Evolutionary conservation across 2,329 filamentous ascomycete species (phyloP).

Genomic region (Pochonia chlamydosporia): DNA sequence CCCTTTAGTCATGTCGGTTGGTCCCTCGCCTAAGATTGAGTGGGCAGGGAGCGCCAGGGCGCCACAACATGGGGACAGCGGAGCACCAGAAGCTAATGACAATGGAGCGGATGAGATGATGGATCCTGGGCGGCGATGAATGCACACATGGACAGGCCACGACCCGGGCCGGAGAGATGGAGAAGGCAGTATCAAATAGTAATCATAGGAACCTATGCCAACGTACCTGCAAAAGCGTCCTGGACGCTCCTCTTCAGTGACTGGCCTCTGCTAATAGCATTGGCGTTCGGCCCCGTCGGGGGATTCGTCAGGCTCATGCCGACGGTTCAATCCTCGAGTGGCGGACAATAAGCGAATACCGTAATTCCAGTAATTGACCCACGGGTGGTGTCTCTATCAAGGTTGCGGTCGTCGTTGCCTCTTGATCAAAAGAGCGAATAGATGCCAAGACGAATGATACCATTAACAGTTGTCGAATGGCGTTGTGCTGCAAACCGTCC

Average conservation of each 20-base stretch:
- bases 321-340: background rate
- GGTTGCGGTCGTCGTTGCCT: too few relatives aligned
- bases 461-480: too few relatives aligned
- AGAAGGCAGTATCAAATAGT: background rate
- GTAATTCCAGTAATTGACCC: too few relatives aligned
- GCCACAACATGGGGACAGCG: background rate
- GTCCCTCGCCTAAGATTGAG: background rate
- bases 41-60: background rate
- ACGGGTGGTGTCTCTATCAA: too few relatives aligned
- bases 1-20: too few relatives aligned
- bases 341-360: too few relatives aligned
- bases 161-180: background rate
- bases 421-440: too few relatives aligned
- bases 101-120: background rate
- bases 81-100: background rate
- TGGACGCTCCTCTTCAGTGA: constrained; percentile 54
- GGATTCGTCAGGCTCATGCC: constrained; percentile 51
- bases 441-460: too few relatives aligned
- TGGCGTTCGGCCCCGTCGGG: constrained; percentile 43
- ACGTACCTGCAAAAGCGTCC: constrained; percentile 53
- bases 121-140: too few relatives aligned
- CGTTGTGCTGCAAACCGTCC: too few relatives aligned
- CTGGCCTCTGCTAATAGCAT: constrained; percentile 32
- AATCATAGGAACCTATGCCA: constrained; percentile 3
- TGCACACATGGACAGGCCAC: too few relatives aligned